Conservation (phyloP, 805 yeast species). For the Sugiyamaella qingdaonensis region DNA sequence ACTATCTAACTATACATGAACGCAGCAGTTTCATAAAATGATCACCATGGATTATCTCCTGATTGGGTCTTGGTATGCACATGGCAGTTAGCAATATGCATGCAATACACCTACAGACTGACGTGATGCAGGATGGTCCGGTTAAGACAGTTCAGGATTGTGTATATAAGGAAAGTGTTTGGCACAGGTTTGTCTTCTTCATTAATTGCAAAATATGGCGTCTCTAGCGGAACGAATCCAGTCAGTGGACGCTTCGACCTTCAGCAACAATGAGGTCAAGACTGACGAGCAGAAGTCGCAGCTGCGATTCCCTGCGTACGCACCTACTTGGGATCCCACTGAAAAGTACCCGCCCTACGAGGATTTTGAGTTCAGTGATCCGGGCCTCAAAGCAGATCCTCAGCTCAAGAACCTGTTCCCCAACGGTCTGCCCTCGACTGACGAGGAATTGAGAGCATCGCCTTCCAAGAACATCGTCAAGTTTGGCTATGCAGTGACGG, state of each 20-base stretch:
- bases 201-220: conserved; percentile 2
- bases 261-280: neutral
- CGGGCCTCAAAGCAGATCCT: conserved; percentile 68
- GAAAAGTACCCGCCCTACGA: conserved; percentile 49
- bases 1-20: too few relatives aligned
- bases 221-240: conserved; percentile 4
- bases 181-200: neutral
- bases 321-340: conserved; percentile 66
- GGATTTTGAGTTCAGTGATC: conserved; percentile 55
- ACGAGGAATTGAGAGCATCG: conserved; percentile 9
- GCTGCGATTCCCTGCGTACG: conserved; percentile 49
- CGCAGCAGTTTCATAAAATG: too few relatives aligned
- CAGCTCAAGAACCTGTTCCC: conserved; percentile 46
- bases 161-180: too few relatives aligned
- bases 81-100: neutral
- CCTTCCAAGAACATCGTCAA: conserved; percentile 21
- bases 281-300: neutral
- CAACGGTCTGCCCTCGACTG: conserved; percentile 26
- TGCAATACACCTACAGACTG: neutral
- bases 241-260: neutral
- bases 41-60: too few relatives aligned
- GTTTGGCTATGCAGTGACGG: conserved; percentile 27
- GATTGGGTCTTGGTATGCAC: too few relatives aligned
- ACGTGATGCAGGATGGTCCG: neutral
- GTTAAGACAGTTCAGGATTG: too few relatives aligned